Evolutionary conservation across 2,329 filamentous ascomycete genomes (phyloP).

Genomic region (Ophiostoma ips): DNA sequence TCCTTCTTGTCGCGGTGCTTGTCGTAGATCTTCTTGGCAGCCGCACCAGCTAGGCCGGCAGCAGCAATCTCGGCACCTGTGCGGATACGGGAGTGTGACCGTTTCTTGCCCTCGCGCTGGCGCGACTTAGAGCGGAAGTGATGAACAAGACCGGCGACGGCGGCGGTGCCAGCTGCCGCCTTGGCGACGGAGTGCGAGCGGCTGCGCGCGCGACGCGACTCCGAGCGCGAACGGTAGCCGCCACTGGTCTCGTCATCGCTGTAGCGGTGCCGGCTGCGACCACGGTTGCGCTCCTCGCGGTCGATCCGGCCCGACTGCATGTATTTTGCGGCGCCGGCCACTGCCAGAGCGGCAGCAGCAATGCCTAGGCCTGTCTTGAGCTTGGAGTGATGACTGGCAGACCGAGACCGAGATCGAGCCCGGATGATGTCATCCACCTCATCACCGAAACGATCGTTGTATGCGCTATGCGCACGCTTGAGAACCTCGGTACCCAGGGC

Average conservation of each 20-base stretch:
- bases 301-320: constrained; percentile 46
- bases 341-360: constrained; percentile 48
- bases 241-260: constrained; percentile 23
- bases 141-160: constrained; percentile 43
- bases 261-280: constrained; percentile 37
- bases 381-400: constrained; percentile 29
- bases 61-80: constrained; percentile 47
- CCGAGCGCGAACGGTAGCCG: constrained; percentile 8
- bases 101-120: constrained; percentile 26
- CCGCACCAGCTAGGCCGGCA: constrained; percentile 44
- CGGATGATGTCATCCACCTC: constrained; percentile 18
- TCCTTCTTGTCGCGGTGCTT: constrained; percentile 47
- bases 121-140: constrained; percentile 43
- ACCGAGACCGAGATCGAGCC: constrained; percentile 3
- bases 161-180: constrained; percentile 42
- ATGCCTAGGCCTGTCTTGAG: constrained; percentile 49
- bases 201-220: constrained; percentile 28
- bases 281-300: constrained; percentile 43
- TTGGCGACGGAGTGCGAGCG: constrained; percentile 38
- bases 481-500: constrained; percentile 48
- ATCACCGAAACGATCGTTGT: constrained; percentile 37
- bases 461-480: constrained; percentile 45
- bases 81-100: constrained; percentile 33
- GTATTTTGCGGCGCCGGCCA: constrained; percentile 52
- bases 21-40: constrained; percentile 48